Percentiles rank a stretch among this genome's conserved stretches.
Evolutionary conservation across 192 early-diverging fungal genomes (phyloP).

Genomic region (Backusella sp.): DNA sequence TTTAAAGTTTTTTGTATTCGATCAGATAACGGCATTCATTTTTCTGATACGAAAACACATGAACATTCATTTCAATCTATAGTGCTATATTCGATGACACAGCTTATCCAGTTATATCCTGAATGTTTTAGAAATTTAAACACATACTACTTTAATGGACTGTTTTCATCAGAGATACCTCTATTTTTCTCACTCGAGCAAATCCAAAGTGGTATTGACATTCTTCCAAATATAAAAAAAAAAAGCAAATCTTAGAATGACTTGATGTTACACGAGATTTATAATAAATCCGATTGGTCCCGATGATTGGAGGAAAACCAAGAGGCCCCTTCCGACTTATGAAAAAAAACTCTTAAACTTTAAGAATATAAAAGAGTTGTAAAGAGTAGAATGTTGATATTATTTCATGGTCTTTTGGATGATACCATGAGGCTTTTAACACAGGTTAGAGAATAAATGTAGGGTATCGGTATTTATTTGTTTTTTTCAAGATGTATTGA

Average conservation of each 20-base stretch:
- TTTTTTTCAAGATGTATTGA: background rate
- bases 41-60: background rate
- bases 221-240: background rate
- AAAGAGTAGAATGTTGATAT: background rate
- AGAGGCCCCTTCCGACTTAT: background rate
- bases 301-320: background rate
- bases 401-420: background rate
- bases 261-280: background rate
- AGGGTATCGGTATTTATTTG: too few relatives aligned
- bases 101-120: background rate
- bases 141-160: background rate
- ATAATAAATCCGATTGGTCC: background rate
- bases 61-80: background rate
- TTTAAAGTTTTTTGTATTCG: background rate
- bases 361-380: background rate
- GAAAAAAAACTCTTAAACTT: background rate
- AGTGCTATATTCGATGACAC: background rate
- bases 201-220: background rate
- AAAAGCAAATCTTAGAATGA: background rate
- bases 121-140: background rate
- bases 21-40: background rate
- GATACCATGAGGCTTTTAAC: background rate
- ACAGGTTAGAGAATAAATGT: background rate
- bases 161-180: background rate
- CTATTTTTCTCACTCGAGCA: background rate